Evolutionary conservation across 257 asterid species (phyloP).

Genomic region (Fraxinus americana): DNA sequence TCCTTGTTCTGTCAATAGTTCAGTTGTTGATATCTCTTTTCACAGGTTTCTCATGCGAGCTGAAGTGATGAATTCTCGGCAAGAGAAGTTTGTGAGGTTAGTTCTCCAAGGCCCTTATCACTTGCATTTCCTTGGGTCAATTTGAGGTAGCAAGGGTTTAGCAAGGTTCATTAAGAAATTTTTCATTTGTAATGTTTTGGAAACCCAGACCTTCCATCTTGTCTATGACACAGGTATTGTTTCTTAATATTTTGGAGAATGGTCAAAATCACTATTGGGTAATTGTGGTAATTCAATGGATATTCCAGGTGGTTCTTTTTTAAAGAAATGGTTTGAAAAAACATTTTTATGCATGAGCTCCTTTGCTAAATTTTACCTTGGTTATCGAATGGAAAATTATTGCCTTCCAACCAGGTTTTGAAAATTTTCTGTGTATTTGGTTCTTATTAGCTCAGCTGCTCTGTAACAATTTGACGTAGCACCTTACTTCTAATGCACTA

Average conservation of each 20-base stretch:
- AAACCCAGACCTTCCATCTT: neutral
- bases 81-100: constrained; percentile 81
- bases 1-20: constrained; percentile 13
- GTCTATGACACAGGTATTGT: neutral
- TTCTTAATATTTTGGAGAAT: neutral
- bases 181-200: neutral
- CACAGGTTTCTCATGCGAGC: constrained; percentile 32
- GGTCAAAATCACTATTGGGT: neutral
- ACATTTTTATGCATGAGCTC: neutral
- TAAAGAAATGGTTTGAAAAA: neutral
- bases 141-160: constrained; percentile 7
- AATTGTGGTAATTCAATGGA: neutral
- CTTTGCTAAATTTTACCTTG: neutral
- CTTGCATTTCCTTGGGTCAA: constrained; percentile 10
- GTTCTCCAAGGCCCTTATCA: constrained; percentile 28
- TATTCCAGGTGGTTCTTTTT: neutral
- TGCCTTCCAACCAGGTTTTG: neutral
- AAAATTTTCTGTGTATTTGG: neutral
- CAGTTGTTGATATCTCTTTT: constrained; percentile 21
- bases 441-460: neutral
- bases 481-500: neutral
- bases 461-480: neutral
- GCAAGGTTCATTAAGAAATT: neutral
- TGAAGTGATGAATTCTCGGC: constrained; percentile 60
- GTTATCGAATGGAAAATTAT: neutral